Percentiles rank a stretch among this genome's conserved stretches.
These are phyloP conservation scores for Kickxella alabastrina DNA, from an alignment of 192 early-diverging fungal genomes.

Conservation along the genomic window DNA sequence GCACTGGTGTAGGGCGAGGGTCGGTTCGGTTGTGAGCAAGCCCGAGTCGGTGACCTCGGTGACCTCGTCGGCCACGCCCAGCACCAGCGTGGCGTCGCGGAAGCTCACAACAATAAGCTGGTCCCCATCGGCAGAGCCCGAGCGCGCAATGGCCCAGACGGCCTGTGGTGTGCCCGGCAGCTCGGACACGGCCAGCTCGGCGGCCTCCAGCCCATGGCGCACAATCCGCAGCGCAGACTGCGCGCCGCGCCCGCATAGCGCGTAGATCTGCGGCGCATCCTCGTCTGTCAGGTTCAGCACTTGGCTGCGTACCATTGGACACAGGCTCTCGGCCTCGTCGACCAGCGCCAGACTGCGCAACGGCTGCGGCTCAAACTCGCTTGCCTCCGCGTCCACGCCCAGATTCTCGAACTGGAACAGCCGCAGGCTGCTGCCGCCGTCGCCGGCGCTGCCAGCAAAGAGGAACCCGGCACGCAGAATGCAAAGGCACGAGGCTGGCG, in stretches of 20 bases:
- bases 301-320: constrained; percentile 78
- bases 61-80: constrained; percentile 89
- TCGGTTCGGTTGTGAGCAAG: constrained; percentile 78
- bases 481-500: constrained; percentile 71
- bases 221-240: constrained; percentile 81
- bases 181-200: constrained; percentile 88
- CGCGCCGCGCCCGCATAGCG: constrained; percentile 78
- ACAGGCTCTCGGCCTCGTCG: constrained; percentile 81
- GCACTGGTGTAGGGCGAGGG: constrained; percentile 76
- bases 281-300: constrained; percentile 88
- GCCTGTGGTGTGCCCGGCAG: constrained; percentile 90
- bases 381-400: constrained; percentile 68
- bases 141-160: constrained; percentile 70
- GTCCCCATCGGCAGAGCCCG: constrained; percentile 66
- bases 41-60: constrained; percentile 89
- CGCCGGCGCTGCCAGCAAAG: constrained; percentile 81
- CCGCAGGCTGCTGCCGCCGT: constrained; percentile 92
- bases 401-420: constrained; percentile 92
- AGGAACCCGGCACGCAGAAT: constrained; percentile 92
- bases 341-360: constrained; percentile 84
- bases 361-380: constrained; percentile 70
- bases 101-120: constrained; percentile 92
- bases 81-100: constrained; percentile 84
- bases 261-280: constrained; percentile 92
- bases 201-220: constrained; percentile 86